Percentiles rank a stretch among this genome's conserved stretches.
These are phyloP conservation scores for Fusarium citri DNA, from an alignment of 2,329 filamentous ascomycete species.

Conservation along the genomic window DNA sequence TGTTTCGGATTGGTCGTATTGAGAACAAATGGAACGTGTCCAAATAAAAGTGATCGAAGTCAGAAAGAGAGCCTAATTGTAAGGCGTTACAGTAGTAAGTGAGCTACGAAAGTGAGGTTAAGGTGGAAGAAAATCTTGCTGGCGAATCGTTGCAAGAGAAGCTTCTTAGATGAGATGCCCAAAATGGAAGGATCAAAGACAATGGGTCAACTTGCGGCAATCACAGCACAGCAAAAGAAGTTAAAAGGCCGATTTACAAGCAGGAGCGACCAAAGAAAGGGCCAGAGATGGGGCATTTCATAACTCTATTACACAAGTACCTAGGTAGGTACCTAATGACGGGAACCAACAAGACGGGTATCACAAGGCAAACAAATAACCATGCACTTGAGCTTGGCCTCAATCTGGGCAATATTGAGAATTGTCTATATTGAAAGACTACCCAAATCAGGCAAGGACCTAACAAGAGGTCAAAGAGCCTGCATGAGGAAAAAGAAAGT, in stretches of 20 bases:
- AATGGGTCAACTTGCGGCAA: constrained; percentile 20
- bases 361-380: neutral
- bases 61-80: neutral
- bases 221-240: neutral
- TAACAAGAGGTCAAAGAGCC: constrained; percentile 8
- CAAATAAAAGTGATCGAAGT: constrained; percentile 17
- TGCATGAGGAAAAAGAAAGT: constrained; percentile 10
- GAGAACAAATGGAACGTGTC: constrained; percentile 16
- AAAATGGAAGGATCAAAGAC: constrained; percentile 37
- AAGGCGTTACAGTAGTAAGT: neutral
- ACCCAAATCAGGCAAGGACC: neutral
- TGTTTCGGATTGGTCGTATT: constrained; percentile 27
- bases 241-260: neutral
- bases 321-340: neutral
- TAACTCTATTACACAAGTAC: neutral
- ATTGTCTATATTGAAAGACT: neutral
- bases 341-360: neutral
- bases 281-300: neutral
- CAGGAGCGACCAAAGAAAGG: neutral
- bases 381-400: neutral
- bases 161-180: constrained; percentile 29
- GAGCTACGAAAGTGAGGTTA: constrained; percentile 8
- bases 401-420: neutral
- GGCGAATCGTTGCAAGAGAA: neutral
- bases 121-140: constrained; percentile 9